A percentile compares a stretch with the other conserved stretches of the same genome.
Evolutionary conservation across 371 early-diverging fungal species (phyloP).

Genomic region (Choanephora cucurbitarum): DNA sequence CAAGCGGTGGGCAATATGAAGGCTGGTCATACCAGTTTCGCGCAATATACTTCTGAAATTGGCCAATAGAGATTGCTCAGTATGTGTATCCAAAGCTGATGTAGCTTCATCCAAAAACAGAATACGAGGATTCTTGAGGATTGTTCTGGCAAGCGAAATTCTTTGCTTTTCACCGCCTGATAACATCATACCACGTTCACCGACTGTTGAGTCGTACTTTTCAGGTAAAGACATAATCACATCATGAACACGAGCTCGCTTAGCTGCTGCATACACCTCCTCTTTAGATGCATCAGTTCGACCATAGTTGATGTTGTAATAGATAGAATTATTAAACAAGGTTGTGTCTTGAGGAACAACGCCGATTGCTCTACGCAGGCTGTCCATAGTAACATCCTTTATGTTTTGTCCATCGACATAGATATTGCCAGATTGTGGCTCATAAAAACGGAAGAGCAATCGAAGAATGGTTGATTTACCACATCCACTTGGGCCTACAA

Average conservation of each 20-base stretch:
- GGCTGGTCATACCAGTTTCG: constrained; percentile 65
- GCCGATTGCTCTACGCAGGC: constrained; percentile 74
- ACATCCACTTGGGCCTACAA: constrained; percentile 96
- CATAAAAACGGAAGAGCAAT: constrained; percentile 86
- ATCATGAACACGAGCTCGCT: constrained; percentile 81
- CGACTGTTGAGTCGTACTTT: constrained; percentile 89
- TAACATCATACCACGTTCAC: constrained; percentile 91
- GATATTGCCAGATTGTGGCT: constrained; percentile 74
- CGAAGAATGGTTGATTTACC: constrained; percentile 86
- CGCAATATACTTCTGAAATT: constrained; percentile 75
- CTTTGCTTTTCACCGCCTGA: constrained; percentile 97
- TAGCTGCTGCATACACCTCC: constrained; percentile 77
- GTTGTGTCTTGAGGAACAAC: constrained; percentile 91
- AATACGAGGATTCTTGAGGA: constrained; percentile 80
- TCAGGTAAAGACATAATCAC: constrained; percentile 70
- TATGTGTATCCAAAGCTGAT: constrained; percentile 88
- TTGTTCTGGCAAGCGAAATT: constrained; percentile 57
- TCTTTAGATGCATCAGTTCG: constrained; percentile 61
- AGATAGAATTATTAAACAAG: constrained; percentile 83
- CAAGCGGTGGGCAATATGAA: constrained; percentile 81
- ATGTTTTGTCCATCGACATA: constrained; percentile 81
- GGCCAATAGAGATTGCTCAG: constrained; percentile 81
- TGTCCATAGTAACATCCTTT: constrained; percentile 65
- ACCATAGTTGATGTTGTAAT: constrained; percentile 84
- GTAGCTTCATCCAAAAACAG: constrained; percentile 94